These are phyloP conservation scores for Microdochium bolleyi DNA, from an alignment of 2,329 filamentous ascomycete genomes.

Conservation along the genomic window DNA sequence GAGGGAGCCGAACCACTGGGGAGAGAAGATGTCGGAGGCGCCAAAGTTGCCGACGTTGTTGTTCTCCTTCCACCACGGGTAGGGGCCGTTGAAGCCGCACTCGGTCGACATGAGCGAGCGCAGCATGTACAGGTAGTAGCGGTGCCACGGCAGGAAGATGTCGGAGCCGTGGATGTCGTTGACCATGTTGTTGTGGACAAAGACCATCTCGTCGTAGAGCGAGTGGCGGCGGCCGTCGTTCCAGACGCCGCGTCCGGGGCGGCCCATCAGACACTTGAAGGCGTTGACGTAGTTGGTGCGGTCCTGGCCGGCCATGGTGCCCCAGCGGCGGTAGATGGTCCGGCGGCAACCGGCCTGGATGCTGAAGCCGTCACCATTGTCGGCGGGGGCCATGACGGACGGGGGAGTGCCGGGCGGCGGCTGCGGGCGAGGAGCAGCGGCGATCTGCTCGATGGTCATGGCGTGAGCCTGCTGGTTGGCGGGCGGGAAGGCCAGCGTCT, in stretches of 20 bases:
- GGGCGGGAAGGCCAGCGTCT: background rate
- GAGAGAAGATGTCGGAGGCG: constrained; percentile 18
- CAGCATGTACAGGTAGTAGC: constrained; percentile 21
- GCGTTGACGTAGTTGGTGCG: too few relatives aligned
- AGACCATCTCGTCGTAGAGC: constrained; percentile 22
- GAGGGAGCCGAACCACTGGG: constrained; percentile 18
- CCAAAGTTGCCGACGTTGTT: constrained; percentile 20
- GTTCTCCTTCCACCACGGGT: constrained; percentile 26
- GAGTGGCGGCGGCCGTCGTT: background rate
- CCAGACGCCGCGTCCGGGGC: background rate
- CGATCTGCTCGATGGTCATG: background rate
- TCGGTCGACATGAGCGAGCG: constrained; percentile 21
- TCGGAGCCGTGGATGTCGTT: constrained; percentile 21
- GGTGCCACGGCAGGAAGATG: constrained; percentile 24
- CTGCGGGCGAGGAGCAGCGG: background rate
- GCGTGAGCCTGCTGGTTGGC: background rate
- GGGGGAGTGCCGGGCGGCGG: background rate
- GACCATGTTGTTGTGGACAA: constrained; percentile 19
- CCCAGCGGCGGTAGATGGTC: too few relatives aligned
- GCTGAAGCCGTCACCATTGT: background rate
- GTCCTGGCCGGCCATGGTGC: too few relatives aligned
- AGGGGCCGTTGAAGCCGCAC: constrained; percentile 20
- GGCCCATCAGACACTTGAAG: background rate
- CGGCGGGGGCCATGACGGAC: background rate
- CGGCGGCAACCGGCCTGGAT: too few relatives aligned